Percentiles rank a stretch among this genome's conserved stretches.
These are phyloP conservation scores for Cyberlindnera mycetangii DNA, from an alignment of 805 yeast genomes.

Conservation along the genomic window DNA sequence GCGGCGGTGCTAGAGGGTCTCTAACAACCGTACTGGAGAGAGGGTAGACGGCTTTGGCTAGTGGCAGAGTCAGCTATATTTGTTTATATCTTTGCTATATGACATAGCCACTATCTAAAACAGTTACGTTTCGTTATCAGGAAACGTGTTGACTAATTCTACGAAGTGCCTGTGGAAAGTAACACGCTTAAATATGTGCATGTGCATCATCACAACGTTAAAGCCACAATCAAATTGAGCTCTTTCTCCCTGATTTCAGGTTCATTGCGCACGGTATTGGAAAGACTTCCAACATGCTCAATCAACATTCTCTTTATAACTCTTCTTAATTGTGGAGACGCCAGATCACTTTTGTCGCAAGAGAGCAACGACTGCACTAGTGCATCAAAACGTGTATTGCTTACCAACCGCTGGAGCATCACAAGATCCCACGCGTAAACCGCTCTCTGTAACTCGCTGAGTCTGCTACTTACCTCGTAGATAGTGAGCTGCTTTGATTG, in stretches of 20 bases:
- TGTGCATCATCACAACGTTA: background rate
- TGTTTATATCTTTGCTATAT: no score
- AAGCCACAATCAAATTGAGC: slow-evolving; percentile 2
- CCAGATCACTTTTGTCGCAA: background rate
- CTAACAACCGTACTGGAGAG: no score
- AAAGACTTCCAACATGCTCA: slow-evolving; percentile 1
- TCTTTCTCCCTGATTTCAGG: slow-evolving; percentile 3
- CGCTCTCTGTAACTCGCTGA: slow-evolving; percentile 1
- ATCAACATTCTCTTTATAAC: slow-evolving; percentile 4
- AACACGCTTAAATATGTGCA: no score
- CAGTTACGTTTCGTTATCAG: no score
- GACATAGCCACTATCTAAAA: no score
- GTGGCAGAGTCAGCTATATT: no score
- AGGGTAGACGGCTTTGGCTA: no score
- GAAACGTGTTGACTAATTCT: no score
- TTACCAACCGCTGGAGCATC: slow-evolving; percentile 1
- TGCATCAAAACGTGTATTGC: slow-evolving; percentile 2
- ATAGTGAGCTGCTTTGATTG: background rate
- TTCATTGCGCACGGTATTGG: background rate
- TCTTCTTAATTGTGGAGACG: background rate
- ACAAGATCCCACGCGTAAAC: background rate
- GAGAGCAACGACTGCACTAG: background rate
- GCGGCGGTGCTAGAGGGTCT: no score
- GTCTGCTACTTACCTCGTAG: slow-evolving; percentile 1
- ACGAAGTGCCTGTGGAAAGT: no score